These are phyloP conservation scores for Annona cherimola DNA, from an alignment of 164 flowering plant species.

Conservation along the genomic window DNA sequence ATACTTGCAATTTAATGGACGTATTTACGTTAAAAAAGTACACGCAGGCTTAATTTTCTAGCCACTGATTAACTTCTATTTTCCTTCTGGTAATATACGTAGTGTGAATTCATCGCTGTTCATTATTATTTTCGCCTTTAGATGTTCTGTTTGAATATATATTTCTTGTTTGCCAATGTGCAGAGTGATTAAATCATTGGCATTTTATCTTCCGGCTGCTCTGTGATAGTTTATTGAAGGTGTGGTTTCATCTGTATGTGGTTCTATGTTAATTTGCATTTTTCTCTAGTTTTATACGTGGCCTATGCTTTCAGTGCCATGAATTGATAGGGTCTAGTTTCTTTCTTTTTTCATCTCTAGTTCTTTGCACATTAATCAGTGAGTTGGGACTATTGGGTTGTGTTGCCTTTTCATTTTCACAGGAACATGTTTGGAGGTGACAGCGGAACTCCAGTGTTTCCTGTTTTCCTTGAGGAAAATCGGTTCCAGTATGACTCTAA, in stretches of 20 bases:
- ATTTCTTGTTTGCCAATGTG: too few species aligned
- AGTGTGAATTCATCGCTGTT: too few species aligned
- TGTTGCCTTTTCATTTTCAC: background rate
- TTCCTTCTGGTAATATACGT: too few species aligned
- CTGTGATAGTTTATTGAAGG: too few species aligned
- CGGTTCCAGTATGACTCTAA: conserved; percentile 41
- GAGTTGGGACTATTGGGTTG: background rate
- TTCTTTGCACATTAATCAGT: background rate
- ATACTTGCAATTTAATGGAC: background rate
- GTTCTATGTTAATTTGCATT: too few species aligned
- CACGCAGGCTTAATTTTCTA: background rate
- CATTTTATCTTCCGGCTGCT: too few species aligned
- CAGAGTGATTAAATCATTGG: too few species aligned
- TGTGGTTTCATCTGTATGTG: too few species aligned
- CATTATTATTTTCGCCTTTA: too few species aligned
- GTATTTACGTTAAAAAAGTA: background rate
- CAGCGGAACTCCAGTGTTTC: conserved; percentile 29
- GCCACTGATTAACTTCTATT: too few species aligned
- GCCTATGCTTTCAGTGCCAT: background rate
- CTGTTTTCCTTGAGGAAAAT: conserved; percentile 41
- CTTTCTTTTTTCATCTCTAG: background rate
- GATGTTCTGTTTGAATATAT: too few species aligned
- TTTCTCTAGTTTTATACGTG: too few species aligned
- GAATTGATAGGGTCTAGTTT: background rate
- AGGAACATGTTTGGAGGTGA: conserved; percentile 66